Conservation (phyloP, 2,329 filamentous ascomycete genomes). For the Apiospora aurea region DNA sequence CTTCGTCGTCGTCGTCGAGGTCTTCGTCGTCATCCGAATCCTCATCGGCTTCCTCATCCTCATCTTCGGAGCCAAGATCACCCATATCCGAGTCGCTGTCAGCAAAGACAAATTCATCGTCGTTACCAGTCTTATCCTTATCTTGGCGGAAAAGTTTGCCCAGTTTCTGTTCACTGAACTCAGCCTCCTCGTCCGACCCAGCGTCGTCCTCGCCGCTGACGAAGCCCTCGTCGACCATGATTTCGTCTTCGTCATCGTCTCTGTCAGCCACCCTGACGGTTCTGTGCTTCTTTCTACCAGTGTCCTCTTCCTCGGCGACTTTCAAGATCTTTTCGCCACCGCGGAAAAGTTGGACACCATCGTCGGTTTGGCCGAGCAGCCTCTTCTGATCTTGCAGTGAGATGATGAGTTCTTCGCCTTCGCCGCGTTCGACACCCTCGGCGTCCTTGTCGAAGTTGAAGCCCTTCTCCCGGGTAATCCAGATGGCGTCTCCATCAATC, state of each 20-base stretch:
- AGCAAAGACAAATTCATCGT: constrained; percentile 85
- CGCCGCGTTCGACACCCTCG: constrained; percentile 78
- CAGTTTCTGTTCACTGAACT: constrained; percentile 65
- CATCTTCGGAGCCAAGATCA: constrained; percentile 70
- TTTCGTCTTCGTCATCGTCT: constrained; percentile 58
- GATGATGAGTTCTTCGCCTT: constrained; percentile 95
- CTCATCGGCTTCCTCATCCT: constrained; percentile 52
- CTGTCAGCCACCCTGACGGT: constrained; percentile 64
- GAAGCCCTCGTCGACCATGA: constrained; percentile 63
- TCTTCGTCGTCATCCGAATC: constrained; percentile 57
- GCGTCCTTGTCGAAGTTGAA: constrained; percentile 76
- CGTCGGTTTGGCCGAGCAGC: constrained; percentile 81
- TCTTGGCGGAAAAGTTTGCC: constrained; percentile 67
- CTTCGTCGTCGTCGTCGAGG: constrained; percentile 58
- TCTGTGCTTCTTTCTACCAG: constrained; percentile 66
- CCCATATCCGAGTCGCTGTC: constrained; percentile 97
- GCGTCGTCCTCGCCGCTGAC: constrained; percentile 61
- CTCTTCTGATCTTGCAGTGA: constrained; percentile 83
- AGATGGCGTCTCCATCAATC: constrained; percentile 96
- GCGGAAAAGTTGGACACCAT: constrained; percentile 85
- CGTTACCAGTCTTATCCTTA: constrained; percentile 58
- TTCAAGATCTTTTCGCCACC: constrained; percentile 73
- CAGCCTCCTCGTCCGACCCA: constrained; percentile 60
- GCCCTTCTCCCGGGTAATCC: constrained; percentile 75
- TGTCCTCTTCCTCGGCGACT: constrained; percentile 64